Base-by-base conservation (phyloP, 192 early-diverging fungal genomes). In the Backusella macrospora region DNA sequence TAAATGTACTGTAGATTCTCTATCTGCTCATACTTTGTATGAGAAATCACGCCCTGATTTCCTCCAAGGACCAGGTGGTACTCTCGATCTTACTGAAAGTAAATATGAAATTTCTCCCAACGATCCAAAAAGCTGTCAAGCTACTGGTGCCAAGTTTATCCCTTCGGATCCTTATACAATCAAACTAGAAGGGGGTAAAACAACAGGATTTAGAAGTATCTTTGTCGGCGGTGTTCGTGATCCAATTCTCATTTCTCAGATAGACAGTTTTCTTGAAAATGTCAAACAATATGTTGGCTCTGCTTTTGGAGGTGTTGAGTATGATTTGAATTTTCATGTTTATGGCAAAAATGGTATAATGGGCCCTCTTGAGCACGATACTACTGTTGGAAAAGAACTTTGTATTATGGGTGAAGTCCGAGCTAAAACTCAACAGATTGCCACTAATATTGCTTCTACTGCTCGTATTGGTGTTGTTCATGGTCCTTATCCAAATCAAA, bases 1-100 rank as follows among this genome's bases (percentile, higher is more conserved):
- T 8, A 65, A 62, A 21, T 73, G 72, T 18, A 73, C 72, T 0
- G 16, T 44, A 0, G 42, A 47, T 12, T 73, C 72, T 37, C 8
- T 73, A 34, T 62, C 72, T 37, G 62, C 72, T n/a, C 72, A 73
- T 52, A 73, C 72, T 23, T 18, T 66, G 13, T 73, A 73, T 15
- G 72, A 73, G 38, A 73, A 73, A 40, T 45, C 72, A 5, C 15
- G 72, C 4, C 72, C 72, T 0, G 72, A 73, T 47, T 34, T 73
- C 8, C 37, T 73, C 8, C 44, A 46, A 26, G 72, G 72, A 26
- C 72, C 72, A 5, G 72, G 72, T 39, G 72, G 72, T 39, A 62
- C 62, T n/a, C 34, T 73, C 16, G 72, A 73, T 26, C 23, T 73
- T 5, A 65, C 72, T 5, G 4, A 23, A 66, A 63, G 44, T 12